Conservation (phyloP, 257 asterid species). For the Rauvolfia tetraphylla region DNA sequence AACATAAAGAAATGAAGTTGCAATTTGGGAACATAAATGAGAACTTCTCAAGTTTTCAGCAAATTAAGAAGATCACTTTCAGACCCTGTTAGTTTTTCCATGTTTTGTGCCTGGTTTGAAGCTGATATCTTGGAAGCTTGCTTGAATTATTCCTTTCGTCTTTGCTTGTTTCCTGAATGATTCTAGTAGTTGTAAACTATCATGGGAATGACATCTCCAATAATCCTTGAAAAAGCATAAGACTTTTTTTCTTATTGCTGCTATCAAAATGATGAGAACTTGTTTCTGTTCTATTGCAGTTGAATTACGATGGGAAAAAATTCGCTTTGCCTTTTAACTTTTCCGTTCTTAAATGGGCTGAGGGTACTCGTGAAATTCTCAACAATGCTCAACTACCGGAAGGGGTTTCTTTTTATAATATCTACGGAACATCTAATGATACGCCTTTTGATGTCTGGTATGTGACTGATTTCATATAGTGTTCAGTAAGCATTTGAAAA, state of each 20-base stretch:
- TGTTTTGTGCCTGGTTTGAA: neutral
- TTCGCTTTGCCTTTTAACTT: constrained; percentile 74
- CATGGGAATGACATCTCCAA: neutral
- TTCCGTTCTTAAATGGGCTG: constrained; percentile 64
- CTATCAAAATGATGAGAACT: neutral
- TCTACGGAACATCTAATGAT: constrained; percentile 74
- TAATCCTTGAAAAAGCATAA: neutral
- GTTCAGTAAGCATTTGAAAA: neutral
- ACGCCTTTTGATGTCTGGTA: constrained; percentile 91
- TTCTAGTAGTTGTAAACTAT: neutral
- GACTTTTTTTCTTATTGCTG: neutral
- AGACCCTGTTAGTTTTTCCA: neutral
- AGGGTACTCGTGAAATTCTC: constrained; percentile 61
- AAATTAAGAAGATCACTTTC: neutral
- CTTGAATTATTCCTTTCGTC: neutral
- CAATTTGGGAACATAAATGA: neutral
- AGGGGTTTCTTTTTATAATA: constrained; percentile 74
- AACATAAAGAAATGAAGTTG: too few species aligned
- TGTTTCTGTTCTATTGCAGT: constrained; percentile 34
- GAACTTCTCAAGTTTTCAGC: neutral
- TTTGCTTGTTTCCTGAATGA: neutral
- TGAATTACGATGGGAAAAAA: constrained; percentile 52
- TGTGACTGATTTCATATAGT: constrained; percentile 10
- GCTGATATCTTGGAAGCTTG: neutral
- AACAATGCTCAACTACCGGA: constrained; percentile 52